Evolutionary conservation across 176 grass and related monocot genomes (phyloP).

Genomic region (Oryza glumipatula): DNA sequence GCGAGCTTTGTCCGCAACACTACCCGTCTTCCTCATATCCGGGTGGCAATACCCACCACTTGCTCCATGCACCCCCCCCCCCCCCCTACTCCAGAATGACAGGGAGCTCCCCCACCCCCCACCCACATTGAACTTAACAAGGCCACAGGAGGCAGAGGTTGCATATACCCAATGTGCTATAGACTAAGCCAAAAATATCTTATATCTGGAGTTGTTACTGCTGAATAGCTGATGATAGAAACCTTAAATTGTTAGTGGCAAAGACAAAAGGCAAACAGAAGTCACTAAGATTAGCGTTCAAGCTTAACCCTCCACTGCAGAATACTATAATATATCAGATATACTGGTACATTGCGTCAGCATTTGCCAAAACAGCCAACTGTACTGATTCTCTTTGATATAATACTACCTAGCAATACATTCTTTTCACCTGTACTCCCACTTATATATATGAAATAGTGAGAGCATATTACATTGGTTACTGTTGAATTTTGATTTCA

Average conservation of each 20-base stretch:
- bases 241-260: constrained; percentile 7
- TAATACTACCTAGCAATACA: constrained; percentile 6
- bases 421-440: background rate
- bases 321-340: background rate
- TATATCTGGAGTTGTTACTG: constrained; percentile 8
- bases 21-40: background rate
- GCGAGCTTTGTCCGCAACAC: background rate
- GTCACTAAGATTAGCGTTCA: background rate
- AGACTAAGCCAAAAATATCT: background rate
- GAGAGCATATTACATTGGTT: background rate
- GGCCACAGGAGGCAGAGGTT: background rate
- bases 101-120: background rate
- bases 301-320: background rate
- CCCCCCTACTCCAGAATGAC: background rate
- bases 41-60: background rate
- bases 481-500: background rate
- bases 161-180: background rate
- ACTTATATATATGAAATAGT: constrained; percentile 3
- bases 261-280: background rate
- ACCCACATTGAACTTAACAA: background rate
- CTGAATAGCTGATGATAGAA: background rate
- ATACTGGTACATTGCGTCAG: background rate
- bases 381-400: constrained; percentile 6
- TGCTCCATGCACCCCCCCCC: background rate
- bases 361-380: constrained; percentile 11